A percentile compares a stretch with the other conserved stretches of the same genome.
These are phyloP conservation scores for Arachnopeziza araneosa DNA, from an alignment of 2,329 filamentous ascomycete genomes.

Conservation along the genomic window DNA sequence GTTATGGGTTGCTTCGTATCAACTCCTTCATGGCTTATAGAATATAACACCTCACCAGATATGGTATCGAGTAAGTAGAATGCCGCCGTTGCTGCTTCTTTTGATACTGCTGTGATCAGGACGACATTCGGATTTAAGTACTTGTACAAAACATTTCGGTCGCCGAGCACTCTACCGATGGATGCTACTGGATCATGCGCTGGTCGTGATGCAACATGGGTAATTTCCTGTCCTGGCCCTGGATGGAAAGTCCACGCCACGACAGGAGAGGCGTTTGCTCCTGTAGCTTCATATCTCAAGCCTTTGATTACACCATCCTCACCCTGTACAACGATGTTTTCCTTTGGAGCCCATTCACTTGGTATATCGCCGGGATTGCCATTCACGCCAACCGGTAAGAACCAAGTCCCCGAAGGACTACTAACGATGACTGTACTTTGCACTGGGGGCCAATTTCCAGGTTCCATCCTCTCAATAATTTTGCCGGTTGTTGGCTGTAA, in stretches of 20 bases:
- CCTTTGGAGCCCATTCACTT: slow-evolving; percentile 41
- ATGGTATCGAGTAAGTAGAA: slow-evolving; percentile 82
- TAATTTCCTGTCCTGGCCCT: slow-evolving; percentile 59
- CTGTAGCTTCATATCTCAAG: slow-evolving; percentile 44
- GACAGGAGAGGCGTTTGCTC: slow-evolving; percentile 38
- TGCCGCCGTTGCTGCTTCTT: slow-evolving; percentile 53
- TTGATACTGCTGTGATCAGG: slow-evolving; percentile 64
- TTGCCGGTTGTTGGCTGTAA: slow-evolving; percentile 48
- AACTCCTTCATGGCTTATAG: slow-evolving; percentile 64
- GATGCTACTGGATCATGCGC: slow-evolving; percentile 84
- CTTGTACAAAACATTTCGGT: slow-evolving; percentile 94
- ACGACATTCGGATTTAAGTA: slow-evolving; percentile 86
- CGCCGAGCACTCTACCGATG: slow-evolving; percentile 87
- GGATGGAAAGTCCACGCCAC: slow-evolving; percentile 70
- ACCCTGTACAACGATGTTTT: slow-evolving; percentile 49
- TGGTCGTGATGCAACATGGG: slow-evolving; percentile 62
- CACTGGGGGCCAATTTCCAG: slow-evolving; percentile 36
- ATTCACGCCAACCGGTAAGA: slow-evolving; percentile 47
- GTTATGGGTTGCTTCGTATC: slow-evolving; percentile 69
- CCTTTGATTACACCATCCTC: slow-evolving; percentile 48
- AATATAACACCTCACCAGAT: slow-evolving; percentile 73
- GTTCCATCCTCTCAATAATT: slow-evolving; percentile 39
- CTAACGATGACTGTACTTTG: slow-evolving; percentile 48
- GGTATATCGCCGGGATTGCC: slow-evolving; percentile 45
- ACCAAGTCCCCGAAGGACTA: slow-evolving; percentile 45